Evolutionary conservation across 2,329 filamentous ascomycete genomes (phyloP).

Genomic region (Trichoderma guizhouense): DNA sequence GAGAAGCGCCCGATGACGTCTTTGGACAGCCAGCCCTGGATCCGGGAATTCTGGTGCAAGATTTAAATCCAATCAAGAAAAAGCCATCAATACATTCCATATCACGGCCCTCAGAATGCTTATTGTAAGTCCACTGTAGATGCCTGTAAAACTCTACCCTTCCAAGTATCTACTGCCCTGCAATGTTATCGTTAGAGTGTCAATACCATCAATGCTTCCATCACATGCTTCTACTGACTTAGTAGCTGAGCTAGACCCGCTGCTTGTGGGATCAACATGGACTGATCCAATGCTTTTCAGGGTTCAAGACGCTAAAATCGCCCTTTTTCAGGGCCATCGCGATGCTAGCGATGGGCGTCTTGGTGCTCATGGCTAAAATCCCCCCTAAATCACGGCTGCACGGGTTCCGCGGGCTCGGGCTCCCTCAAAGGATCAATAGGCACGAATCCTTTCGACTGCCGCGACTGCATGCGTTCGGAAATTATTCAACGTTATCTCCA

Average conservation of each 20-base stretch:
- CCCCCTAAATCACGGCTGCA: not conserved
- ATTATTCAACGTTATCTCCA: not conserved
- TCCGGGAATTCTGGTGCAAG: not conserved
- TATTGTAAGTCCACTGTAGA: no score
- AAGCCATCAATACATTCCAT: not conserved
- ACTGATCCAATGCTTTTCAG: not conserved
- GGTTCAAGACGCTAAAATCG: not conserved
- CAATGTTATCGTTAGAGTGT: not conserved
- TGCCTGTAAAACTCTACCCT: not conserved
- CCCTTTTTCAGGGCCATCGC: not conserved
- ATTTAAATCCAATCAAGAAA: not conserved
- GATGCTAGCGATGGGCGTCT: not conserved
- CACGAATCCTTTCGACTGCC: not conserved
- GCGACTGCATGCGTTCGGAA: not conserved
- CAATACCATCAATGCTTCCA: not conserved
- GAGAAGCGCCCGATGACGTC: not conserved
- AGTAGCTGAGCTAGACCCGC: not conserved
- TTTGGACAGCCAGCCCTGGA: not conserved
- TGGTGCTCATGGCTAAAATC: not conserved
- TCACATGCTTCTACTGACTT: not conserved
- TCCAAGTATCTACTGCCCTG: not conserved
- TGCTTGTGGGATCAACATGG: not conserved
- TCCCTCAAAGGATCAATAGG: not conserved
- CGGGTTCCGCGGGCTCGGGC: not conserved
- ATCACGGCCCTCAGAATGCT: not conserved